Percentiles rank a stretch among this genome's conserved stretches.
Conservation (phyloP, 2,329 filamentous ascomycete genomes). For the Arthrobotrys sphaeroides region DNA sequence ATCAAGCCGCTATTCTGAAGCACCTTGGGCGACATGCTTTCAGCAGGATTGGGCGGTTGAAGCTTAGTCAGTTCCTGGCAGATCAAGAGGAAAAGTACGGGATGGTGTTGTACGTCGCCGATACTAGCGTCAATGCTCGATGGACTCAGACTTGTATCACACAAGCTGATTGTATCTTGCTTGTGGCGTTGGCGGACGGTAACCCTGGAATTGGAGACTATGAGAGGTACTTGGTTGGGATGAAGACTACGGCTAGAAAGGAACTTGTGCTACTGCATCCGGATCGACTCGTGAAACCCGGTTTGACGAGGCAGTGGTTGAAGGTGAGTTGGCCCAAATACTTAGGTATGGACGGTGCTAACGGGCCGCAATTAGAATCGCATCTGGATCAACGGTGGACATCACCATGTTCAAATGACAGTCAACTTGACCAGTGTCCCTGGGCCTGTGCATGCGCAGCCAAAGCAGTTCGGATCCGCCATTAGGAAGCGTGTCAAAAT, state of each 20-base stretch:
- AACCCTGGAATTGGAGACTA: slow-evolving; percentile 94
- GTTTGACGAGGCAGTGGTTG: slow-evolving; percentile 87
- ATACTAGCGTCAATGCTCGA: slow-evolving; percentile 94
- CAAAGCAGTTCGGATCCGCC: slow-evolving; percentile 81
- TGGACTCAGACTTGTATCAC: slow-evolving; percentile 99
- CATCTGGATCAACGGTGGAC: slow-evolving; percentile 97
- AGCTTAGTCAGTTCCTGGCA: slow-evolving; percentile 92
- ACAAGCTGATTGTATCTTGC: slow-evolving; percentile 93
- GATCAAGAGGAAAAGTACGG: slow-evolving; percentile 98
- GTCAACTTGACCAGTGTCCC: slow-evolving; percentile 71
- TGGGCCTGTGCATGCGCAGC: slow-evolving; percentile 69
- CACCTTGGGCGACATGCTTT: slow-evolving; percentile 96
- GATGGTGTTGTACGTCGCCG: slow-evolving; percentile 92
- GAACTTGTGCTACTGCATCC: slow-evolving; percentile 88
- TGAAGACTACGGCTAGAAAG: slow-evolving; percentile 95
- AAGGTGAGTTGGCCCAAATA: slow-evolving; percentile 60
- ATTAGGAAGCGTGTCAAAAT: slow-evolving; percentile 94
- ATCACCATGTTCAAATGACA: slow-evolving; percentile 97
- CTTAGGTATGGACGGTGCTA: neutral
- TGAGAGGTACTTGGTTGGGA: slow-evolving; percentile 92
- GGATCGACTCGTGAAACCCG: slow-evolving; percentile 85
- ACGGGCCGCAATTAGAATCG: slow-evolving; percentile 69
- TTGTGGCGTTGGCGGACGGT: slow-evolving; percentile 89
- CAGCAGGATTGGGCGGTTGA: slow-evolving; percentile 95
- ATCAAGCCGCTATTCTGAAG: slow-evolving; percentile 91